These are phyloP conservation scores for Trichoderma asperellum DNA, from an alignment of 2,329 filamentous ascomycete genomes.

Conservation along the genomic window DNA sequence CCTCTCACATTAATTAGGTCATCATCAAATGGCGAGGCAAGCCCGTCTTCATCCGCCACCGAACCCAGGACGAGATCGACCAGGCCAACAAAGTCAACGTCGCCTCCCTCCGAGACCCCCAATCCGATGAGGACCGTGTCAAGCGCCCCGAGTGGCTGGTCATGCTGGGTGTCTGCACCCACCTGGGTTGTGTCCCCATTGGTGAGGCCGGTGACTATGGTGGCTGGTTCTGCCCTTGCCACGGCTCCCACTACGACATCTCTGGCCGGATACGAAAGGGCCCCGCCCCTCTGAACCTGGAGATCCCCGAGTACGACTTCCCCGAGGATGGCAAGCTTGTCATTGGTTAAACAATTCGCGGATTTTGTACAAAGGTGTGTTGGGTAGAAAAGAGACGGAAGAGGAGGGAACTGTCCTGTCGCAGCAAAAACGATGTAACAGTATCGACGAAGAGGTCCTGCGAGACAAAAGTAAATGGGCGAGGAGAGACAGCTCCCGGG, in stretches of 20 bases:
- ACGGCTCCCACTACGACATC: constrained; percentile 99
- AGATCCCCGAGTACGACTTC: constrained; percentile 92
- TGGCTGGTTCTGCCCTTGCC: constrained; percentile 99
- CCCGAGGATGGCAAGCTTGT: constrained; percentile 84
- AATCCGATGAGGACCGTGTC: constrained; percentile 88
- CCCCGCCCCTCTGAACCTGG: constrained; percentile 94
- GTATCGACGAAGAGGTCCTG: constrained; percentile 25
- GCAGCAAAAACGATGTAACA: constrained; percentile 31
- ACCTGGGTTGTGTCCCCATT: constrained; percentile 98
- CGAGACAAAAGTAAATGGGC: background rate
- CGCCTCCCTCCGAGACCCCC: constrained; percentile 83
- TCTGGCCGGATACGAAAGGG: constrained; percentile 98
- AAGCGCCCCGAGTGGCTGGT: constrained; percentile 99
- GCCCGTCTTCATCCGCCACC: constrained; percentile 99
- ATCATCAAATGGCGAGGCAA: constrained; percentile 99
- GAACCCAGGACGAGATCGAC: constrained; percentile 88
- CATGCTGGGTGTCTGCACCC: constrained; percentile 99
- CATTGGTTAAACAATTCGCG: constrained; percentile 76
- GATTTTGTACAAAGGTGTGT: constrained; percentile 15
- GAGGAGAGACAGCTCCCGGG: constrained; percentile 32
- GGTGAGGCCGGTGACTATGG: constrained; percentile 97
- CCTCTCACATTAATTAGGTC: constrained; percentile 63
- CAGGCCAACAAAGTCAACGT: constrained; percentile 90
- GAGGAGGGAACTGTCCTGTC: constrained; percentile 29
- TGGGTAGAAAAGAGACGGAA: constrained; percentile 19